phyloP scores from a whole-genome alignment of 495 filamentous ascomycete genomes.

The Aspergillus diversus region DNA sequence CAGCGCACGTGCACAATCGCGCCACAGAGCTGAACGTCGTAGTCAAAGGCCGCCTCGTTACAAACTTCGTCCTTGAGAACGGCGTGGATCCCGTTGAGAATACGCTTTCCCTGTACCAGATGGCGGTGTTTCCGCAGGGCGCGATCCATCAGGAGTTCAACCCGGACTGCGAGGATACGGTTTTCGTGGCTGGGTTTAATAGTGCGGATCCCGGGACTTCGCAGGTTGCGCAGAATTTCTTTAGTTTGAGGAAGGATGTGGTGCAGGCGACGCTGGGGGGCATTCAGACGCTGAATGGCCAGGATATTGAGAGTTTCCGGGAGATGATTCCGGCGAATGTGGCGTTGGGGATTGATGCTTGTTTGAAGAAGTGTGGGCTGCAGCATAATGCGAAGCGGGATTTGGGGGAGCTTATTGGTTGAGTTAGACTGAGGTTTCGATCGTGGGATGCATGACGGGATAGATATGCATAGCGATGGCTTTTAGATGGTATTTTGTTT shows the following conservation, averaged over 20 bases:
- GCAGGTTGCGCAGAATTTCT: conserved; percentile 19
- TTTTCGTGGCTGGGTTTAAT: conserved; percentile 15
- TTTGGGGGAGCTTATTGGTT: conserved; percentile 2
- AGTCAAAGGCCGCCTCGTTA: conserved; percentile 16
- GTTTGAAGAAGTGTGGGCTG: conserved; percentile 14
- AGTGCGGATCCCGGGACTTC: conserved; percentile 10
- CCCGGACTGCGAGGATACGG: conserved; percentile 16
- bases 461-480: no score
- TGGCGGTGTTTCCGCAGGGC: conserved; percentile 14
- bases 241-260: conserved; percentile 9
- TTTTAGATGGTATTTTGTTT: no score
- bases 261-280: conserved; percentile 16
- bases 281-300: conserved; percentile 12
- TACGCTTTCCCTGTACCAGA: conserved; percentile 10
- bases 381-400: conserved; percentile 16
- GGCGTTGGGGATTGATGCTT: conserved; percentile 15
- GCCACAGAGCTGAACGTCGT: conserved; percentile 19
- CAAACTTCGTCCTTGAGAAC: conserved; percentile 15
- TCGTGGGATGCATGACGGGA: no score
- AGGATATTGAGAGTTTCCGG: conserved; percentile 16
- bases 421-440: no score
- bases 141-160: conserved; percentile 20
- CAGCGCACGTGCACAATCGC: conserved; percentile 17
- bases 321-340: conserved; percentile 17
- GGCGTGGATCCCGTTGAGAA: conserved; percentile 5